Percentiles rank a stretch among this genome's conserved stretches.
Evolutionary conservation across 1,284 basidiomycete species (phyloP).

Genomic region (Sporisorium scitamineum): DNA sequence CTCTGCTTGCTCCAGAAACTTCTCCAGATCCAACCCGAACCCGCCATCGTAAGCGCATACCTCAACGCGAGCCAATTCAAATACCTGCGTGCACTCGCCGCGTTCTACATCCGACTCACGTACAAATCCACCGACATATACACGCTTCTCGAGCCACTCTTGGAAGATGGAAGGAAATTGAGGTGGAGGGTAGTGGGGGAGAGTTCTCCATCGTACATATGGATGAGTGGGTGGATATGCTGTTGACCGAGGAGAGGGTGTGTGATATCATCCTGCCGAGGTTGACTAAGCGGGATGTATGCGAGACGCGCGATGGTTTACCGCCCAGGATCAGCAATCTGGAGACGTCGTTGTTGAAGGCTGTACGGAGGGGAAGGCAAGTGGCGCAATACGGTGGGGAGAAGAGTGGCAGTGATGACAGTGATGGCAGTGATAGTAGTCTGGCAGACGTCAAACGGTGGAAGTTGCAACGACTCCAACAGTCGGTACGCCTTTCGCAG

Average conservation of each 20-base stretch:
- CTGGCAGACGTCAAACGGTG: conserved; percentile 27
- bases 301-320: conserved; percentile 92
- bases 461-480: conserved; percentile 29
- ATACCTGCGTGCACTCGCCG: conserved; percentile 90
- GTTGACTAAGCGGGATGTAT: conserved; percentile 82
- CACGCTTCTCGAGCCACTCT: conserved; percentile 89
- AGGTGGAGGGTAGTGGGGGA: conserved; percentile 77
- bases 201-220: conserved; percentile 80
- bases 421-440: conserved; percentile 39
- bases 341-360: conserved; percentile 78
- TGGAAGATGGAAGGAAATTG: conserved; percentile 93
- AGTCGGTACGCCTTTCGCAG: background rate
- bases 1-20: conserved; percentile 93
- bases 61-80: conserved; percentile 93
- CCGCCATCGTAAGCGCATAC: conserved; percentile 94
- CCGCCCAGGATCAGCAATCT: conserved; percentile 76
- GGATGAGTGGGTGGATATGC: conserved; percentile 89
- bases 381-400: background rate
- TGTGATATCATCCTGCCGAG: conserved; percentile 97
- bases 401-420: conserved; percentile 17
- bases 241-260: conserved; percentile 88
- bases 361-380: background rate
- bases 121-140: conserved; percentile 90
- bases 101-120: conserved; percentile 93
- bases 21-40: conserved; percentile 95